Conservation (phyloP, 2,329 filamentous ascomycete genomes). For the Xylariaceae sp. region DNA sequence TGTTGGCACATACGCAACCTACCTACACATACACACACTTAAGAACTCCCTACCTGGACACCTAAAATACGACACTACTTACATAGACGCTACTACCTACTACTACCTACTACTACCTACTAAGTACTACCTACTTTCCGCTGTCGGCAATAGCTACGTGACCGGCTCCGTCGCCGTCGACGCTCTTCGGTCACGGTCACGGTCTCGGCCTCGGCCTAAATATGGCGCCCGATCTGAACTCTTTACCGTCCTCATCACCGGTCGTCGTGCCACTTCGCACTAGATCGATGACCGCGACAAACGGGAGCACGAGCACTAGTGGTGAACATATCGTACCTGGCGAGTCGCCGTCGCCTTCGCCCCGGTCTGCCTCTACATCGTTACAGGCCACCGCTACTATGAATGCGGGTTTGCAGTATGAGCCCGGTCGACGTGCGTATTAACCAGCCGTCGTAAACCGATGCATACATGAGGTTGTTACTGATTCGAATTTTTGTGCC, state of each 20-base stretch:
- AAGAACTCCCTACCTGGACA: background rate
- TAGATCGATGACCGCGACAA: conserved; percentile 35
- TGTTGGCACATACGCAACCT: background rate
- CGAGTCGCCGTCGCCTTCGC: conserved; percentile 55
- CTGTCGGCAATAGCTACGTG: background rate
- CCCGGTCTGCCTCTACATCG: conserved; percentile 61
- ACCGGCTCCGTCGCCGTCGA: background rate
- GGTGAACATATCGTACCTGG: conserved; percentile 26
- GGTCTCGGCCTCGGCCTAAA: background rate
- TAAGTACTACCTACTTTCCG: background rate
- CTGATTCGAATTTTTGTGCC: background rate
- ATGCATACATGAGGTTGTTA: background rate
- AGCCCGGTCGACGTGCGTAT: conserved; percentile 51
- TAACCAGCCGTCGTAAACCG: background rate
- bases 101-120: too few species aligned
- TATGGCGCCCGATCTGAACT: conserved; percentile 55
- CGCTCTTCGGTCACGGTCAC: background rate
- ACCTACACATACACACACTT: background rate
- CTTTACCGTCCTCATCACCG: conserved; percentile 46
- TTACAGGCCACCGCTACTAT: conserved; percentile 71
- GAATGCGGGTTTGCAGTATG: conserved; percentile 68
- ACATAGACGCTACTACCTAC: background rate
- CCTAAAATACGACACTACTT: background rate
- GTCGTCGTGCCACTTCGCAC: conserved; percentile 31
- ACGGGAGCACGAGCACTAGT: conserved; percentile 19